These are phyloP conservation scores for Saussurea involucrata DNA, from an alignment of 129 eudicot genomes.

Conservation along the genomic window DNA sequence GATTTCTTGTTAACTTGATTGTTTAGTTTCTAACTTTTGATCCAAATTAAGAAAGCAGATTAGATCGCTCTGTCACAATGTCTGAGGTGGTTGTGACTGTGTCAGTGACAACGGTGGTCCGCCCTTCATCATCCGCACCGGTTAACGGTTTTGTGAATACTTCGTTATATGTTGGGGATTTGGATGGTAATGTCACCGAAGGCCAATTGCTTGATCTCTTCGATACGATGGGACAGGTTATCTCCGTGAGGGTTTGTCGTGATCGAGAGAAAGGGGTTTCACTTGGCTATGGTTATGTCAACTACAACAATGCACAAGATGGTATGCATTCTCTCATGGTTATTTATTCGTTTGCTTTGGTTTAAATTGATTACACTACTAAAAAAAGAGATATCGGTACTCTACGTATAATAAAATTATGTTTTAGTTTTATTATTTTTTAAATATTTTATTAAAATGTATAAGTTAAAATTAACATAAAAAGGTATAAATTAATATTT, in stretches of 20 bases:
- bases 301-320: slow-evolving; percentile 40
- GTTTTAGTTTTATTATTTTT: too few species aligned
- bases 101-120: neutral
- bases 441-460: too few species aligned
- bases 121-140: neutral
- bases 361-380: neutral
- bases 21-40: neutral
- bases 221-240: slow-evolving; percentile 40
- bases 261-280: slow-evolving; percentile 38
- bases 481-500: too few species aligned
- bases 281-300: slow-evolving; percentile 65
- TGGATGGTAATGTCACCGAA: slow-evolving; percentile 47
- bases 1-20: neutral
- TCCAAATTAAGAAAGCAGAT: neutral
- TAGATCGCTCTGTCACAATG: neutral
- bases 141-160: slow-evolving; percentile 16
- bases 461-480: too few species aligned
- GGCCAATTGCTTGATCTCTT: slow-evolving; percentile 50
- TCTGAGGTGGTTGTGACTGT: neutral
- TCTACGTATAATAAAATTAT: too few species aligned
- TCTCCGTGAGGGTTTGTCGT: slow-evolving; percentile 55
- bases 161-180: slow-evolving; percentile 61
- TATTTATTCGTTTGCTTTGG: neutral
- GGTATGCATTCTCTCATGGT: slow-evolving; percentile 27
- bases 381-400: too few species aligned